phyloP scores from a whole-genome alignment of 2,329 filamentous ascomycete species.

The Helicocarpus griseus region DNA sequence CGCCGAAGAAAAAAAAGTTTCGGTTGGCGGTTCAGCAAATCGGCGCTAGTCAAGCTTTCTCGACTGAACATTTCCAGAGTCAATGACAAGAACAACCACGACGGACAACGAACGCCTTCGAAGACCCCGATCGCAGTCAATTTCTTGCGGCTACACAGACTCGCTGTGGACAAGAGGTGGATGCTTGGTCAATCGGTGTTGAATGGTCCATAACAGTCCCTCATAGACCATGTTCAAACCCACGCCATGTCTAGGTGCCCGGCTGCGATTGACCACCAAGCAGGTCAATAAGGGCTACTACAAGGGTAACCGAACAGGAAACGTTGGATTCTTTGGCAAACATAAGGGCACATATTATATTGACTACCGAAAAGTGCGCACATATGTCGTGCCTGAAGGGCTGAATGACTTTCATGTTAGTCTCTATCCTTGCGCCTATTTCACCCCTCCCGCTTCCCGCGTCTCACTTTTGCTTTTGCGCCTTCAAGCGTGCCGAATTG shows the following conservation, averaged over 20 bases:
- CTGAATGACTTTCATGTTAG: slow-evolving; percentile 62
- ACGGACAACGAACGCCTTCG: background rate
- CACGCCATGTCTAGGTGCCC: slow-evolving; percentile 48
- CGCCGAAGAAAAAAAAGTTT: slow-evolving; percentile 1
- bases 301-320: slow-evolving; percentile 85
- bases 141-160: background rate
- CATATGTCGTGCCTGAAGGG: slow-evolving; percentile 68
- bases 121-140: no score
- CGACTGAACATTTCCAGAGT: background rate
- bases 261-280: slow-evolving; percentile 84
- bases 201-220: background rate
- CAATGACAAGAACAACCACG: background rate
- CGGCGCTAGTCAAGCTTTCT: slow-evolving; percentile 2
- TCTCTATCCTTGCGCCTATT: background rate
- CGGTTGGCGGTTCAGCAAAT: background rate
- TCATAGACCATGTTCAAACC: slow-evolving; percentile 33
- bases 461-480: background rate
- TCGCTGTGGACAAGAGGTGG: background rate
- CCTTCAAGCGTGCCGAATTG: background rate
- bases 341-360: slow-evolving; percentile 54
- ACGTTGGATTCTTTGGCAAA: slow-evolving; percentile 69
- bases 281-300: slow-evolving; percentile 90
- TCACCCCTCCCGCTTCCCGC: slow-evolving; percentile 7
- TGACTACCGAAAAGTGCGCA: slow-evolving; percentile 80
- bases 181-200: background rate